Evolutionary conservation across 2,329 filamentous ascomycete genomes (phyloP).

Genomic region (Rutstroemia sp.): DNA sequence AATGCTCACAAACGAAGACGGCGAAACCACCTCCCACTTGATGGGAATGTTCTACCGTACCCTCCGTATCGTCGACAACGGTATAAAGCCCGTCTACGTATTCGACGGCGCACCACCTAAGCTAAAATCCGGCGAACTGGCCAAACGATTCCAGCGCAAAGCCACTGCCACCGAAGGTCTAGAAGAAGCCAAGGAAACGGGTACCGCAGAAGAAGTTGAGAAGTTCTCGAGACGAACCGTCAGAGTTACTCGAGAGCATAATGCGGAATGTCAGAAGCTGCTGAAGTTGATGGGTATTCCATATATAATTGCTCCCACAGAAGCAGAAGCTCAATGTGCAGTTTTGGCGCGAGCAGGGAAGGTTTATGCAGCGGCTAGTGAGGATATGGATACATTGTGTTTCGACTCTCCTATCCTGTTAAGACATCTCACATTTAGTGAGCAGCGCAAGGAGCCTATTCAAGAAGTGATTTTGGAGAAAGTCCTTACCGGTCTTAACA

Average conservation of each 20-base stretch:
- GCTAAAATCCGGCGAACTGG: slow-evolving; percentile 93
- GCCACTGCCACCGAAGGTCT: slow-evolving; percentile 82
- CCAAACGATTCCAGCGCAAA: slow-evolving; percentile 93
- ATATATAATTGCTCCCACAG: slow-evolving; percentile 89
- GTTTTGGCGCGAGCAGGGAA: slow-evolving; percentile 83
- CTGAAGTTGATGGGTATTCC: slow-evolving; percentile 95
- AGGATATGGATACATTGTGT: slow-evolving; percentile 98
- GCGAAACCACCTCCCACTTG: slow-evolving; percentile 93
- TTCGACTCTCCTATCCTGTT: slow-evolving; percentile 89
- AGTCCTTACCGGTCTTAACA: slow-evolving; percentile 76
- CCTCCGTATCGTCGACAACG: slow-evolving; percentile 94
- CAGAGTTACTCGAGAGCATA: slow-evolving; percentile 92
- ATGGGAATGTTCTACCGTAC: slow-evolving; percentile 99
- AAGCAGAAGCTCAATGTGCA: slow-evolving; percentile 95
- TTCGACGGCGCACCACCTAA: slow-evolving; percentile 97
- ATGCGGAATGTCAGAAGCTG: slow-evolving; percentile 84
- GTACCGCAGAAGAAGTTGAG: slow-evolving; percentile 94
- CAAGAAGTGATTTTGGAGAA: slow-evolving; percentile 88
- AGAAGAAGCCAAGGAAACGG: slow-evolving; percentile 94
- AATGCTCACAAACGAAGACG: slow-evolving; percentile 89
- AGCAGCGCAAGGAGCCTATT: slow-evolving; percentile 95
- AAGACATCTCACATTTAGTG: slow-evolving; percentile 90
- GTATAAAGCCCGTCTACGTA: slow-evolving; percentile 96
- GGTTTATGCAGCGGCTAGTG: slow-evolving; percentile 91
- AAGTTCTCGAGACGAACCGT: slow-evolving; percentile 94